Conservation (phyloP, 1,139 yeast species). For the Zhuliangozyma parablackwelliae region DNA sequence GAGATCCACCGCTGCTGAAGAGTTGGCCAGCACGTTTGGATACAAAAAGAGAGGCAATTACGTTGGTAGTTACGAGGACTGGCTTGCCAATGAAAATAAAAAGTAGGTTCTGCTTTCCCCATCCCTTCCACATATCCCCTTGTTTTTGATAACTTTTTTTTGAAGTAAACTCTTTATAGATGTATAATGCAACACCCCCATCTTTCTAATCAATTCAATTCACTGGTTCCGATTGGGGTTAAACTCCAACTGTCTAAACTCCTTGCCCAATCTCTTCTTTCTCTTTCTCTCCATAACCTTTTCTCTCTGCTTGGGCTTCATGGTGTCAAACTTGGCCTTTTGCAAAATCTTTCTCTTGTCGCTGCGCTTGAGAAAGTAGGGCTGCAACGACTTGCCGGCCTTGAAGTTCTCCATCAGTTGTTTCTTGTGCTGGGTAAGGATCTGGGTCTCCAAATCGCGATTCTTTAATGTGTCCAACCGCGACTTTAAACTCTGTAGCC, state of each 20-base stretch:
- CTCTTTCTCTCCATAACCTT: conserved; percentile 90
- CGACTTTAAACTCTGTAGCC: conserved; percentile 62
- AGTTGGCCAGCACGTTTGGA: conserved; percentile 85
- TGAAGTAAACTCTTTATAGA: neutral
- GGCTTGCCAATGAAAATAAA: conserved; percentile 54
- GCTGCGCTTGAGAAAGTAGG: conserved; percentile 67
- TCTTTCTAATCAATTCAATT: too few relatives aligned
- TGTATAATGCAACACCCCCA: neutral
- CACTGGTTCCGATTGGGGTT: conserved; percentile 3
- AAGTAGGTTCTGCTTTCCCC: conserved; percentile 1
- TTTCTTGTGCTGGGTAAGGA: conserved; percentile 50
- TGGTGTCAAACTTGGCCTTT: conserved; percentile 79
- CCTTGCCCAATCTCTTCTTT: conserved; percentile 89
- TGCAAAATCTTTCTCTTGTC: conserved; percentile 84
- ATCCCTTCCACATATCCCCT: conserved; percentile 1
- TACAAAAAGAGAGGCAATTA: conserved; percentile 75
- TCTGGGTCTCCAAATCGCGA: conserved; percentile 68
- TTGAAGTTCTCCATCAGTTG: conserved; percentile 43
- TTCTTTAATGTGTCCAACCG: conserved; percentile 73
- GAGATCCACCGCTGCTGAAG: conserved; percentile 87
- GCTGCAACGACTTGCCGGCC: conserved; percentile 45
- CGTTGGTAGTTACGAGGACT: conserved; percentile 81
- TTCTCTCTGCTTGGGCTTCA: conserved; percentile 81
- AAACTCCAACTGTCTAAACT: conserved; percentile 75
- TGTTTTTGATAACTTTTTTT: conserved; percentile 5